Evolutionary conservation across 2,329 filamentous ascomycete species (phyloP), one percentile per base, ranked within the genome.

Genomic region (Hortaea werneckii): DNA sequence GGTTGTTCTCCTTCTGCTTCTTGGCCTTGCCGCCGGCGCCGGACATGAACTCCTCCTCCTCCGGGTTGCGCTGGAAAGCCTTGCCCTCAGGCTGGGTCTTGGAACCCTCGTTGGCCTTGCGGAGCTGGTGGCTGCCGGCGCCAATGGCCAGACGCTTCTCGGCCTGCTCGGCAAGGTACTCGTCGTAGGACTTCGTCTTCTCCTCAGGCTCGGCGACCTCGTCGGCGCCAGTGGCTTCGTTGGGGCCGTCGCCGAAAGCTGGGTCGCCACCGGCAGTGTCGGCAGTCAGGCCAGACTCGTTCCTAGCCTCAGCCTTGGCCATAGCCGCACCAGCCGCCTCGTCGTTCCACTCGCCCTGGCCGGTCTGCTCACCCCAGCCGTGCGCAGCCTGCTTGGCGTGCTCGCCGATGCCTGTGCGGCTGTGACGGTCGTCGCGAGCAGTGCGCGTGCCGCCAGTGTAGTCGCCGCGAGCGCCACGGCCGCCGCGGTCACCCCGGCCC

Each of bases 21-120:
- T 72, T 73, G 67, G 80, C 70, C 83, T 95, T 95, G 72, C 83
- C 83, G 52, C 74, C 76, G 56, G 76, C 68, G 58, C 77, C 81
- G 61, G 83, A 71, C 64, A 95, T 83, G 79, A 86, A 95, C 55
- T 66, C 64, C 59, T 84, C 80, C 60, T 87, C 81, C 45, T 78
- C 77, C 41, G 74, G 66, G 49, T 65, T 65, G 55, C 73, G 74
- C 60, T 66, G 61, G 59, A 80, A 59, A 53, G 75, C 70, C 76
- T 89, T 94, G 66, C 87, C 88, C 61, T 78, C 76, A 62, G 85
- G 85, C 79, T 95, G 92, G 80, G 92, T 90, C 76, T 87, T 87
- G 75, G 75, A 78, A 63, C 89, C 89, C 76, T 95, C 89, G 76
- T 96, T 95, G 69, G 90, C 74, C 75, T 88, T 82, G 73, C 92